Percentiles rank a stretch among this genome's conserved stretches.
These are phyloP conservation scores for Penicillium paneum DNA, from an alignment of 2,329 filamentous ascomycete genomes.

Conservation along the genomic window DNA sequence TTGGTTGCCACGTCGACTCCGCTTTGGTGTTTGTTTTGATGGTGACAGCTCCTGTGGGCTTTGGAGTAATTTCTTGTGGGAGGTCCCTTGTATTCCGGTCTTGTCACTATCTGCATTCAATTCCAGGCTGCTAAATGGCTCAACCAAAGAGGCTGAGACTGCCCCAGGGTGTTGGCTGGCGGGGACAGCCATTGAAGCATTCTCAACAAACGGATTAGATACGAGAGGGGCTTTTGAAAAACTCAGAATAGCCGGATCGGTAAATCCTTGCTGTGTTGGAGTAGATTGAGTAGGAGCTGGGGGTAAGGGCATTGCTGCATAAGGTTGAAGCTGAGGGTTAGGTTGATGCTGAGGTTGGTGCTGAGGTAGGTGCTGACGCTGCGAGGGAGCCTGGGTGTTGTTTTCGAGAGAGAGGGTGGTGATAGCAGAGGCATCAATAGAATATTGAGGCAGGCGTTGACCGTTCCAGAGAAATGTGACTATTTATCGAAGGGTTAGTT, in stretches of 20 bases:
- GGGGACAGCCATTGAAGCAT: conserved; percentile 4
- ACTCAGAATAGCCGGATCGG: conserved; percentile 81
- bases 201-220: conserved; percentile 8
- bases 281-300: conserved; percentile 18
- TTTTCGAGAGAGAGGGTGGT: conserved; percentile 49
- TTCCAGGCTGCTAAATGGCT: conserved; percentile 46
- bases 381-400: conserved; percentile 14
- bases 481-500: conserved; percentile 23
- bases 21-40: conserved; percentile 31
- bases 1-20: conserved; percentile 47
- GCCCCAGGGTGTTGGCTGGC: conserved; percentile 2
- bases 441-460: conserved; percentile 52
- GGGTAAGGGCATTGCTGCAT: conserved; percentile 11
- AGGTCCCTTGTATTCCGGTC: conserved; percentile 9
- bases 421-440: conserved; percentile 57
- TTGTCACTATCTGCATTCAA: conserved; percentile 29
- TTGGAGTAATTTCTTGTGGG: conserved; percentile 18
- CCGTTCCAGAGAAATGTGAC: conserved; percentile 50
- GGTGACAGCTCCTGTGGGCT: conserved; percentile 19
- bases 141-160: conserved; percentile 42
- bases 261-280: conserved; percentile 52
- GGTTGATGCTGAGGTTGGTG: conserved; percentile 5
- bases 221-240: conserved; percentile 44
- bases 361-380: conserved; percentile 18
- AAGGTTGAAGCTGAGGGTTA: background rate